These are phyloP conservation scores for Epichloe typhina DNA, from an alignment of 2,329 filamentous ascomycete species.

Conservation along the genomic window DNA sequence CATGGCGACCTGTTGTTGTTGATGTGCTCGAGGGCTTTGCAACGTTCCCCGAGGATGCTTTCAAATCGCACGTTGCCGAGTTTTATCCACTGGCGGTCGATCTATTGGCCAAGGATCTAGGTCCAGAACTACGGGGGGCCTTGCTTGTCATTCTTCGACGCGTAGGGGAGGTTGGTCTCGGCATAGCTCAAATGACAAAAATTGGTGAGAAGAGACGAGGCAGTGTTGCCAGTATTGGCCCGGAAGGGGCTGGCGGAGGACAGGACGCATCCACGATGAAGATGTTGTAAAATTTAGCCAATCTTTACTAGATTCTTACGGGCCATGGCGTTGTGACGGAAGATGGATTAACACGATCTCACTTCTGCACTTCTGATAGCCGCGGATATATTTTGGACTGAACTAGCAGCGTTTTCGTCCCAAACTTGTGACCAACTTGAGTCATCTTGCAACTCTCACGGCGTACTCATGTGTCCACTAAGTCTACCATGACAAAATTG, in stretches of 20 bases:
- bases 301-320: slow-evolving; percentile 4
- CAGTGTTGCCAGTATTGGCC: slow-evolving; percentile 25
- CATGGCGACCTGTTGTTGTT: slow-evolving; percentile 93
- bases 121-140: slow-evolving; percentile 60
- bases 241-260: slow-evolving; percentile 16
- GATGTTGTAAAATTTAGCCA: slow-evolving; percentile 17
- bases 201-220: slow-evolving; percentile 22
- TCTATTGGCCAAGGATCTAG: slow-evolving; percentile 69
- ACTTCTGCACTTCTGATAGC: slow-evolving; percentile 6
- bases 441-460: too few species aligned
- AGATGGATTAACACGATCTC: slow-evolving; percentile 10
- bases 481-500: too few species aligned
- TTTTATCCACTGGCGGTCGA: slow-evolving; percentile 85
- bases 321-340: slow-evolving; percentile 18
- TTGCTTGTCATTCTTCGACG: slow-evolving; percentile 66
- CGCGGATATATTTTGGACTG: too few species aligned
- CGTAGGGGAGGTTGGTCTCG: slow-evolving; percentile 65
- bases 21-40: slow-evolving; percentile 91
- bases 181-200: slow-evolving; percentile 37
- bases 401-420: too few species aligned
- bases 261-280: slow-evolving; percentile 22
- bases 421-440: not conserved
- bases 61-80: slow-evolving; percentile 61
- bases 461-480: too few species aligned
- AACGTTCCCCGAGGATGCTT: slow-evolving; percentile 67